These are phyloP conservation scores for Lathyrus sativus DNA, from an alignment of 306 rosid species.

Conservation along the genomic window DNA sequence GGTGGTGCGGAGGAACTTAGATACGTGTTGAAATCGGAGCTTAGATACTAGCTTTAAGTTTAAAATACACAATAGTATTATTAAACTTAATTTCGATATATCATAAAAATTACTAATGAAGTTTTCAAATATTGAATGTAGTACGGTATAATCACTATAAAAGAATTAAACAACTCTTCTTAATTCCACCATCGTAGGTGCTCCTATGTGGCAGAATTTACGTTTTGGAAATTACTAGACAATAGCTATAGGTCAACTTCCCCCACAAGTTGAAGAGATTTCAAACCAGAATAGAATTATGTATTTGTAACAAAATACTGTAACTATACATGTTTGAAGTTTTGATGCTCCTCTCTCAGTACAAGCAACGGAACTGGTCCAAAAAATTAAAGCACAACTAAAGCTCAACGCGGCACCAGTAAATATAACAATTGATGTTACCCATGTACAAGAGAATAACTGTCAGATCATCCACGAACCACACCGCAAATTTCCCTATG, in stretches of 20 bases:
- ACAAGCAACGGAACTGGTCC: slow-evolving; percentile 37
- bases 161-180: too few species aligned
- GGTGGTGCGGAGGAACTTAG: too few species aligned
- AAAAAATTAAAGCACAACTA: slow-evolving; percentile 35
- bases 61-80: too few species aligned
- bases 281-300: slow-evolving; percentile 41
- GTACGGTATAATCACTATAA: too few species aligned
- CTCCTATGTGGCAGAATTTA: background rate
- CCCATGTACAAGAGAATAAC: slow-evolving; percentile 59
- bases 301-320: slow-evolving; percentile 51
- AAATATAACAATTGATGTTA: slow-evolving; percentile 49
- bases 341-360: slow-evolving; percentile 45
- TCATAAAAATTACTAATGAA: too few species aligned
- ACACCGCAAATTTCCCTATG: slow-evolving; percentile 22
- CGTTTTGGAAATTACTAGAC: background rate
- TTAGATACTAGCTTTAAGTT: too few species aligned
- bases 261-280: slow-evolving; percentile 9
- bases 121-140: too few species aligned
- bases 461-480: slow-evolving; percentile 48
- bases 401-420: slow-evolving; percentile 46
- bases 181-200: too few species aligned
- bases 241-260: background rate
- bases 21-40: too few species aligned
- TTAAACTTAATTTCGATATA: too few species aligned
- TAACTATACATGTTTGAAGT: slow-evolving; percentile 63